These are phyloP conservation scores for Ganoderma boninense DNA, from an alignment of 1,284 basidiomycete species.

Conservation along the genomic window DNA sequence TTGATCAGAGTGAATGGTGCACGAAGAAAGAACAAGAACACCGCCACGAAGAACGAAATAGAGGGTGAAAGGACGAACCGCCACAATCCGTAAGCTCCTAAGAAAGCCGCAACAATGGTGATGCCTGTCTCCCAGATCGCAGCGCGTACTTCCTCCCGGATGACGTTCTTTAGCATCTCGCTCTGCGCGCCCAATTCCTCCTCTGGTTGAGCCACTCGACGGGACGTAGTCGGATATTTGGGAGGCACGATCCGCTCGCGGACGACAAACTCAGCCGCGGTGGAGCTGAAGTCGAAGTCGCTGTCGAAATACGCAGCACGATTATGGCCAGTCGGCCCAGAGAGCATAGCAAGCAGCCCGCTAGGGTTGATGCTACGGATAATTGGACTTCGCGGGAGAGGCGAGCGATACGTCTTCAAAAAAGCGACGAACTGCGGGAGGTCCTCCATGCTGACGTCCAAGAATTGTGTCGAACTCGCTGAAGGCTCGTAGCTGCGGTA, in stretches of 20 bases:
- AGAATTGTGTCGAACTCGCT: constrained; percentile 12
- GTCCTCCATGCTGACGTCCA: constrained; percentile 21
- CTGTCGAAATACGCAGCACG: not conserved
- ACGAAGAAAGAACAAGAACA: not conserved
- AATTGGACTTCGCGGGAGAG: not conserved
- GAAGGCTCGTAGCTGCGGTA: constrained; percentile 19
- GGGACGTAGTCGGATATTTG: not conserved
- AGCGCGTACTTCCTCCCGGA: not conserved
- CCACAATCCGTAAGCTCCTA: not conserved
- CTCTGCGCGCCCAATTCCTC: not conserved
- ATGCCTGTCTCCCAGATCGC: not conserved
- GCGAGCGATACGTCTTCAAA: constrained; percentile 3
- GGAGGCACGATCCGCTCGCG: not conserved
- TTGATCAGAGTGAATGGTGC: not conserved
- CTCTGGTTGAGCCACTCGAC: not conserved
- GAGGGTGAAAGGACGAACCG: not conserved
- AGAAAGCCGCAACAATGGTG: no score
- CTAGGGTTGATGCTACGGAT: not conserved
- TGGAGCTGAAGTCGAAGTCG: not conserved
- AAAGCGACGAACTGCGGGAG: constrained; percentile 14
- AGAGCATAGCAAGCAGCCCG: not conserved
- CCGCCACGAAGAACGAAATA: not conserved
- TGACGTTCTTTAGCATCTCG: not conserved
- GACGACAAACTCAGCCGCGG: not conserved
- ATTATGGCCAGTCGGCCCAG: not conserved